A percentile compares a stretch with the other conserved stretches of the same genome.
These are phyloP conservation scores for Penicillium verhagenii DNA, from an alignment of 495 filamentous ascomycete genomes.

Conservation along the genomic window DNA sequence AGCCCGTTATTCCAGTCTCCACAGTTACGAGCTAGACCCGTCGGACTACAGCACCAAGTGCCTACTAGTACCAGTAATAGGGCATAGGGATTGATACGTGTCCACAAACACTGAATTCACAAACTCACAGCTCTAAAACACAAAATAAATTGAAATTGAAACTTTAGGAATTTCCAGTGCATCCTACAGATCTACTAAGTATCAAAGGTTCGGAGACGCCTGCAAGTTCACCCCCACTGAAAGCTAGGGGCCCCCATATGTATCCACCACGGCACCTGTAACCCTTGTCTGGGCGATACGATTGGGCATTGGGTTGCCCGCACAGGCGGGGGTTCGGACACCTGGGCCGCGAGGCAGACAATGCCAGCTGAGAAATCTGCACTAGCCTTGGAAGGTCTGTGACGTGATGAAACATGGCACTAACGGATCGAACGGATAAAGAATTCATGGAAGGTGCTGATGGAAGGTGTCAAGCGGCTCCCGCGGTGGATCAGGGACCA, in stretches of 20 bases:
- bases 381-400: too few relatives aligned
- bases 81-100: too few relatives aligned
- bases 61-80: too few relatives aligned
- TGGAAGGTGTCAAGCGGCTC: too few relatives aligned
- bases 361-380: constrained; percentile 21
- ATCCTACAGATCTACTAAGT: background rate
- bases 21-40: background rate
- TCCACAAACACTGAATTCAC: too few relatives aligned
- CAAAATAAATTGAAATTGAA: background rate
- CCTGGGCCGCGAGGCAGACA: constrained; percentile 27
- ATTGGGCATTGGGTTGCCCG: constrained; percentile 5
- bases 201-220: background rate
- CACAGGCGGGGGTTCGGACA: constrained; percentile 17
- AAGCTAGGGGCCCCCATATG: background rate
- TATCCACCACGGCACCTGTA: background rate
- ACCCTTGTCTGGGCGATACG: background rate
- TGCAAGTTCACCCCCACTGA: background rate
- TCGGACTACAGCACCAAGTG: background rate
- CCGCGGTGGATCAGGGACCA: too few relatives aligned
- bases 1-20: background rate
- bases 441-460: too few relatives aligned
- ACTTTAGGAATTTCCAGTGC: background rate
- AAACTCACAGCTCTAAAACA: too few relatives aligned
- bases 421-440: too few relatives aligned
- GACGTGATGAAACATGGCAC: too few relatives aligned